phyloP scores from a whole-genome alignment of 1,284 basidiomycete species.

The Xanthoconium separans region DNA sequence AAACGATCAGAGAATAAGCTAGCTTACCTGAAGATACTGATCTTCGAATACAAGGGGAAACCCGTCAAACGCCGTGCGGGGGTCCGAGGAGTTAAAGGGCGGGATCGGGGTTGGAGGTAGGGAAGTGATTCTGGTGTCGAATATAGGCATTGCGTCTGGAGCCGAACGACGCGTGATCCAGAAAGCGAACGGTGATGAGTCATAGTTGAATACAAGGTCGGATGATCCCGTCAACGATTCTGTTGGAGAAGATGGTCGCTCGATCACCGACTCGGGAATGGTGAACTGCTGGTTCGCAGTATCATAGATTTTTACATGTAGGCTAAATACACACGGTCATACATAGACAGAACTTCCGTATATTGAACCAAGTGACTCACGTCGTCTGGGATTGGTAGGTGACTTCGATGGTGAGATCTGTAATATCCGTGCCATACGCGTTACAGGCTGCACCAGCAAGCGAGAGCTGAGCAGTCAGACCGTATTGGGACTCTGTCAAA shows the following conservation, averaged over 20 bases:
- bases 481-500: conserved; percentile 44
- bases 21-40: conserved; percentile 54
- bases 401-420: conserved; percentile 62
- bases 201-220: conserved; percentile 70
- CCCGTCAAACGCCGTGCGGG: conserved; percentile 51
- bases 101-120: conserved; percentile 56
- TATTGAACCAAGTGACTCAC: conserved; percentile 32
- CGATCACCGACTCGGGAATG: conserved; percentile 59
- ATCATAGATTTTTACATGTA: conserved; percentile 80
- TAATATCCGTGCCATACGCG: conserved; percentile 70
- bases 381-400: conserved; percentile 55
- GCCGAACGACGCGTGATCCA: conserved; percentile 72
- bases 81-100: conserved; percentile 45
- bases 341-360: neutral
- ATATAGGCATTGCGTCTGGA: conserved; percentile 58
- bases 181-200: conserved; percentile 67
- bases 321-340: conserved; percentile 35
- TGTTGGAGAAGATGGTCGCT: conserved; percentile 42
- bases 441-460: conserved; percentile 66
- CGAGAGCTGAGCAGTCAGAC: conserved; percentile 55
- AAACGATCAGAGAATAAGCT: neutral
- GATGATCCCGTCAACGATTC: conserved; percentile 40
- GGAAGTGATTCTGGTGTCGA: conserved; percentile 67
- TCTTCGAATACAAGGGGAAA: conserved; percentile 78
- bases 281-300: conserved; percentile 65